phyloP scores from a whole-genome alignment of 441 rosid species.

The Adansonia rubrostipa region DNA sequence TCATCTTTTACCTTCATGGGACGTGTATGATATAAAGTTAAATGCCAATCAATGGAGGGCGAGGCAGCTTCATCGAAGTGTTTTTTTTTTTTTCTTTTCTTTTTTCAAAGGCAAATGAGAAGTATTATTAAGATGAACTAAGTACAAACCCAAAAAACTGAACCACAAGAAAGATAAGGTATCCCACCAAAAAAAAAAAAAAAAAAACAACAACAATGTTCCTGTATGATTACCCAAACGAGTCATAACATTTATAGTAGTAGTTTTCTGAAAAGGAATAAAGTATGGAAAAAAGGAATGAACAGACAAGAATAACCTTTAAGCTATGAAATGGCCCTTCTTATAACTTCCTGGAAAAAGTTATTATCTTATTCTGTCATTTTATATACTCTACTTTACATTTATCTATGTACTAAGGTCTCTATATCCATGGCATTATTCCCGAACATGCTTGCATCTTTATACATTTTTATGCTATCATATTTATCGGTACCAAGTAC shows the following conservation, averaged over 20 bases:
- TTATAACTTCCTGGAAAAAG: background rate
- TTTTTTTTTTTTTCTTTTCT: too few species aligned
- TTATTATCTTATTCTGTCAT: constrained; percentile 23
- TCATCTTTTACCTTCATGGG: constrained; percentile 34
- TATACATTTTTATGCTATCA: background rate
- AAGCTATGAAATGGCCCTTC: constrained; percentile 40
- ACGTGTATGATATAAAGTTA: constrained; percentile 56
- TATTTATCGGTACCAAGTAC: background rate
- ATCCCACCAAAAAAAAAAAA: too few species aligned
- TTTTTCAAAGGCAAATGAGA: too few species aligned
- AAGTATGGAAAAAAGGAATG: constrained; percentile 41
- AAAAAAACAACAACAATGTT: background rate
- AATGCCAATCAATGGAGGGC: constrained; percentile 30
- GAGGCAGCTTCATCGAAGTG: constrained; percentile 59
- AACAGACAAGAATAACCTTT: constrained; percentile 75
- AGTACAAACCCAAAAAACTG: too few species aligned
- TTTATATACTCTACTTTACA: background rate
- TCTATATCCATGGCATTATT: constrained; percentile 18
- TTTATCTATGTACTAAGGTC: background rate
- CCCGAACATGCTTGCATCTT: background rate
- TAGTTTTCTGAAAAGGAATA: constrained; percentile 55
- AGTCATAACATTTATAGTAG: background rate
- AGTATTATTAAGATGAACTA: too few species aligned
- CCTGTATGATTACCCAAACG: constrained; percentile 1
- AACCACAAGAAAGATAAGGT: too few species aligned